Base-by-base conservation (phyloP, 352 stramenopile species). In the Pythium scleroteichum region DNA sequence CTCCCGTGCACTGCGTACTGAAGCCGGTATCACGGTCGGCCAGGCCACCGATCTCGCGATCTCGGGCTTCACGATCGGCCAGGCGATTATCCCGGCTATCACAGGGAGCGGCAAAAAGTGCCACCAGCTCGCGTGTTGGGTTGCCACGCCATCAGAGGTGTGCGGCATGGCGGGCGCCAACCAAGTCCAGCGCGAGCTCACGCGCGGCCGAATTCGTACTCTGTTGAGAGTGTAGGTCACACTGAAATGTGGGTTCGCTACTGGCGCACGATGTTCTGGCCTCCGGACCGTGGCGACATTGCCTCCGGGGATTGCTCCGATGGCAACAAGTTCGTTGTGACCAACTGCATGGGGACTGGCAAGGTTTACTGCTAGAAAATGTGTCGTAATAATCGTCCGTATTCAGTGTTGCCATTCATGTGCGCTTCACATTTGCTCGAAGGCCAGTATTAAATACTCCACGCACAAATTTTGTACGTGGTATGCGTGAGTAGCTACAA, bases 201-300 rank as follows among this genome's bases (percentile, higher is more conserved):
- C 23, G 33, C 19, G 22, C 2, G 50, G 50, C 13, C 50, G 50
- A 57, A 57, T 32, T 57, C 50, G 50, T 57, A 35, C 22, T n/a
- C 50, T 2, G 50, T 57, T 22, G 50, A 57, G 50, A 57, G 50
- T 22, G 19, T 23, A 32, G 35, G 19, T 3, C 2, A 16, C 9
- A 33, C 7, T 6, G 51, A 35, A 4, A 58, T 58, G 51, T 58
- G 51, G 51, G 51, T 58, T 26, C 51, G 51, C 38, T 58, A 58
- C 51, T 58, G 51, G 51, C 51, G 51, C 51, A 58, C 51, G 22
- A 22, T 49, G 38, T 58, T 58, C 23, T 38, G 16, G 51, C 51
- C 51, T 33, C 35, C 39, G 12, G 51, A 58, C 23, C 51, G 51
- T 27, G 51, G 23, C 16, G 51, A 48, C 8, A 22, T 58, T 17